A percentile compares a stretch with the other conserved stretches of the same genome.
These are phyloP conservation scores for Strigomonas galati DNA, from an alignment of 208 protist species.

Conservation along the genomic window DNA sequence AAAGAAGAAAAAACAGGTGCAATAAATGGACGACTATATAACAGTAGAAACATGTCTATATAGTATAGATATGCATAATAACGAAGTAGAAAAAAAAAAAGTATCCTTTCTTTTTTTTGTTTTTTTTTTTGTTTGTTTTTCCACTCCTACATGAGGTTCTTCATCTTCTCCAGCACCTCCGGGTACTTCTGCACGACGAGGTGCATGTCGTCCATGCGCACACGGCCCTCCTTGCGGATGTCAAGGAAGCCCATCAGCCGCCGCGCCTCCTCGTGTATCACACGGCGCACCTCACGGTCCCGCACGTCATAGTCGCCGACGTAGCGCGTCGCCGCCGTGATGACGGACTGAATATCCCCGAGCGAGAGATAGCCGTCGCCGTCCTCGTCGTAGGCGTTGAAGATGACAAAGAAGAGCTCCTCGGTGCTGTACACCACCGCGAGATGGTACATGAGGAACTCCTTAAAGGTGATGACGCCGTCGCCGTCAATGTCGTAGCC, in stretches of 20 bases:
- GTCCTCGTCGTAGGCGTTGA: constrained; percentile 93
- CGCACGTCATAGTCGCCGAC: constrained; percentile 84
- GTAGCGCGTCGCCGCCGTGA: constrained; percentile 87
- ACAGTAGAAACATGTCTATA: neutral
- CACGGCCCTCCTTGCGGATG: constrained; percentile 65
- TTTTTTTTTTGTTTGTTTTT: constrained; percentile 1
- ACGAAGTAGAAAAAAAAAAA: neutral
- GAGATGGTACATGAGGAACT: constrained; percentile 87
- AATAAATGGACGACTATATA: neutral
- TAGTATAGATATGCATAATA: neutral
- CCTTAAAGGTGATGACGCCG: constrained; percentile 86
- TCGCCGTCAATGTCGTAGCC: constrained; percentile 84
- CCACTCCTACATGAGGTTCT: constrained; percentile 61
- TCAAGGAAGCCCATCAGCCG: constrained; percentile 83
- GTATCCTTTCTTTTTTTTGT: constrained; percentile 3
- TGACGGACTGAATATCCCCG: constrained; percentile 79
- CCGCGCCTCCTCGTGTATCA: constrained; percentile 78
- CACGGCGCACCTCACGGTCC: constrained; percentile 68
- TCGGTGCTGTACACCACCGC: constrained; percentile 87
- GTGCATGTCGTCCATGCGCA: constrained; percentile 73
- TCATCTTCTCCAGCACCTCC: constrained; percentile 89
- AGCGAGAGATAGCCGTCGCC: constrained; percentile 85
- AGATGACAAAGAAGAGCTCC: constrained; percentile 87
- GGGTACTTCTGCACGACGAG: constrained; percentile 83
- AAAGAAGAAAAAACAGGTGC: no score